Conservation (phyloP, 2,329 filamentous ascomycete species). For the Colletotrichum simmondsii region DNA sequence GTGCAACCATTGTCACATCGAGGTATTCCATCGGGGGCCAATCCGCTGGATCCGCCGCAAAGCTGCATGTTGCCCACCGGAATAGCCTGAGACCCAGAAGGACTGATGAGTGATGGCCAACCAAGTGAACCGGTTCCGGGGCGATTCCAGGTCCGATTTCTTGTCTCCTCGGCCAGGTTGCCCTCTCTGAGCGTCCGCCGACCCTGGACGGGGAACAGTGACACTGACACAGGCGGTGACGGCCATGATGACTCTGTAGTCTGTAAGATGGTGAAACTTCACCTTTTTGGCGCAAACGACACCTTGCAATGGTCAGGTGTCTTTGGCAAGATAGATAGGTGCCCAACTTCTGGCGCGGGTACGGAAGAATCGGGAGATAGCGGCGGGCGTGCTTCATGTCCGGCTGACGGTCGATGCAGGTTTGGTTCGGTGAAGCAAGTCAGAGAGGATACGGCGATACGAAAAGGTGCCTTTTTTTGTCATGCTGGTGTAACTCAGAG, state of each 20-base stretch:
- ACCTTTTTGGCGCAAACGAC: not conserved
- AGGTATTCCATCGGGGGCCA: constrained; percentile 16
- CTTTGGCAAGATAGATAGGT: not conserved
- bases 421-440: not conserved
- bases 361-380: not conserved
- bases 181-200: constrained; percentile 2
- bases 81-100: constrained; percentile 26
- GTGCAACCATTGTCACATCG: constrained; percentile 3
- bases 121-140: not conserved
- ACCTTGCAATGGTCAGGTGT: constrained; percentile 12
- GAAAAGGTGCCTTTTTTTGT: not conserved
- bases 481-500: constrained; percentile 11
- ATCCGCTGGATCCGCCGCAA: constrained; percentile 27
- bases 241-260: not conserved
- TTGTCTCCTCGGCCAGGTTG: constrained; percentile 6
- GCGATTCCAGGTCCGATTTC: not conserved
- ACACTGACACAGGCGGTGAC: constrained; percentile 4
- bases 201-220: not conserved
- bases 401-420: constrained; percentile 16
- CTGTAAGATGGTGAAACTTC: not conserved
- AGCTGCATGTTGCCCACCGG: constrained; percentile 28
- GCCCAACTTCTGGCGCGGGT: not conserved
- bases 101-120: constrained; percentile 10
- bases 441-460: not conserved
- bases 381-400: constrained; percentile 5